These are phyloP conservation scores for Andrographis paniculata DNA, from an alignment of 305 asterid genomes.

Conservation along the genomic window DNA sequence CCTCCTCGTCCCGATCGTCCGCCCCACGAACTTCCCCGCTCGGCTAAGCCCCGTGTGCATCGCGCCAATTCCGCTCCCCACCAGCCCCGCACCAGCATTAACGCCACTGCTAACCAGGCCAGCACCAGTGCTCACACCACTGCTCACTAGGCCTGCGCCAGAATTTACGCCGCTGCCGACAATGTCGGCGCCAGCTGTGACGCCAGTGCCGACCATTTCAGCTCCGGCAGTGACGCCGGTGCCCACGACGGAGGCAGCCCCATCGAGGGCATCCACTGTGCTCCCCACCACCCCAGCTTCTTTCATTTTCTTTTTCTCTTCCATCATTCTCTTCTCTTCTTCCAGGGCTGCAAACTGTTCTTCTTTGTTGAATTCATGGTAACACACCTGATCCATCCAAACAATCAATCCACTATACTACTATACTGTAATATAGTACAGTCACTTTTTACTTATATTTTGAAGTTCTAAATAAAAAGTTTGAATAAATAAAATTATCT, in stretches of 20 bases:
- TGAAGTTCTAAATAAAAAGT: too few relatives aligned
- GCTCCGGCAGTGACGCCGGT: conserved; percentile 43
- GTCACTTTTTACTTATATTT: too few relatives aligned
- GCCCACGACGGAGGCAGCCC: conserved; percentile 48
- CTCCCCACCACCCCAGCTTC: conserved; percentile 77
- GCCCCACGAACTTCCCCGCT: conserved; percentile 87
- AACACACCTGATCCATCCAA: conserved; percentile 66
- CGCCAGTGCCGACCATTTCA: conserved; percentile 54
- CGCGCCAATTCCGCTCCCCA: conserved; percentile 43
- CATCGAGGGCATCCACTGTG: conserved; percentile 82
- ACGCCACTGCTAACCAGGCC: conserved; percentile 59
- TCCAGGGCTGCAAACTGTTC: conserved; percentile 76
- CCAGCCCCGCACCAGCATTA: conserved; percentile 28
- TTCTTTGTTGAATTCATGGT: conserved; percentile 68
- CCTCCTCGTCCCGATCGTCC: conserved; percentile 60
- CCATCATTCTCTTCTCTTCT: conserved; percentile 71
- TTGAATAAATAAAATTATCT: too few relatives aligned
- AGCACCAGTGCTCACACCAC: conserved; percentile 42
- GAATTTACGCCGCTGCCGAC: conserved; percentile 24
- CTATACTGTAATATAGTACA: too few relatives aligned
- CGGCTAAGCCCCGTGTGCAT: conserved; percentile 65
- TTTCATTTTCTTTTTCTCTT: conserved; percentile 72
- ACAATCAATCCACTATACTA: conserved; percentile 14
- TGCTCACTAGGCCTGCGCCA: conserved; percentile 49
- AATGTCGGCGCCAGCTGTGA: conserved; percentile 42